Base-by-base conservation (phyloP, 2,329 filamentous ascomycete genomes). In the Cladosporium colombiae region DNA sequence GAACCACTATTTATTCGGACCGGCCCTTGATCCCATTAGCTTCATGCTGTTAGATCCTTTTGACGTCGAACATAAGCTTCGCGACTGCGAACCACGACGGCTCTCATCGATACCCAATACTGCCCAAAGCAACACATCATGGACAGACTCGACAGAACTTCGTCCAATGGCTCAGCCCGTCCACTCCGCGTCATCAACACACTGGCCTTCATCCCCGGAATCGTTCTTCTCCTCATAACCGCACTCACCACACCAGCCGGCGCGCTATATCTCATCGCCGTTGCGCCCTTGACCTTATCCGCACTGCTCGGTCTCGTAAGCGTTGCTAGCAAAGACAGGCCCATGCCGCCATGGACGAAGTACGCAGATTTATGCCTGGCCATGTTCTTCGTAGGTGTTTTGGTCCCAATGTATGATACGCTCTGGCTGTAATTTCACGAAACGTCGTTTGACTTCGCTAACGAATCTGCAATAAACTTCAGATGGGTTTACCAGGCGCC, bases 221-320 rank as follows among this genome's bases (percentile, higher is more conserved):
- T 35, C 3, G 13, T 35, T 5, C 35, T 59, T 44, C 23, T 46
- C 56, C 56, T 59, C 21, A 44, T 46, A 59, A 8, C 35, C 14
- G 56, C 33, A 21, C 56, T 59, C 23, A 25, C n/a, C 35, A 44
- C n/a, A 23, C 21, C n/a, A 29, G 25, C 33, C 46, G 53, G 53
- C 53, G 14, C 27, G 56, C n/a, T 59, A 23, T 23, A 40, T 44
- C 23, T 44, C 56, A 59, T 59, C 21, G 31, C 33, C 23, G 21
- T 37, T 29, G 56, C 56, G 56, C 56, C 56, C 23, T 46, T 59
- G 33, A 59, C 56, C 23, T 21, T 59, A 11, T 59, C 56, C 35
- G 35, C 56, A 40, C 33, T 59, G 23, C 56, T 44, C 35, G 56
- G 56, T 44, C 56, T 58, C 23, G 33, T 58, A 29, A 25, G n/a